Evolutionary conservation across 805 yeast species (phyloP), one percentile per base, ranked within the genome.

Genomic region (Pichia nanzhaoensis): DNA sequence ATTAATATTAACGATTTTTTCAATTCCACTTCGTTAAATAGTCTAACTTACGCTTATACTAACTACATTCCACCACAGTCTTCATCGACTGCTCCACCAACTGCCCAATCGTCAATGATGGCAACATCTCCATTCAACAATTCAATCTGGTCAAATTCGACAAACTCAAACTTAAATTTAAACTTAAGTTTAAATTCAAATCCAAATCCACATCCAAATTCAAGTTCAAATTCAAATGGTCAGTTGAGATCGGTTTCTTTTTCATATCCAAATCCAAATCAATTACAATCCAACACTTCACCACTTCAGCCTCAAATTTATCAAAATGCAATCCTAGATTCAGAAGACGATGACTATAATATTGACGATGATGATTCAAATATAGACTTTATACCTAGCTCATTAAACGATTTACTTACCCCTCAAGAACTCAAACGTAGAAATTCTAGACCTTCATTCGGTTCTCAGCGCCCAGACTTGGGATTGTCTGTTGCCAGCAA

Each of bases 371-470:
- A 32, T 12, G 33, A 22, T 28, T 32, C 37, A 24, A 33, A 36
- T 39, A 90, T 85, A 52, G 95, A 85, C 57, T 84, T 78, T 54
- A 84, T 89, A 3, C 97, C 97, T 1, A 79, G 82, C 5, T 77
- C 90, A 24, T 65, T 89, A 33, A 76, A 82, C n/a, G 95, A 87
- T 52, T 67, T 88, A 41, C 66, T 90, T 40, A 86, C 95, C 0
- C 95, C 95, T 0, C 84, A 78, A 52, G 96, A 89, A 58, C 63
- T 84, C 18, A 66, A 65, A 48, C 71, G 96, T 38, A 78, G 88
- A 49, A 73, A 71, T 41, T 80, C 89, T 10, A 69, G 87, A 47
- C 55, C 58, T 19, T 48, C 57, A 17, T 41, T 39, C 41, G 44
- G 51, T 20, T 32, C 46, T 8, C 37, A 42, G 34, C 21, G 10